phyloP scores from a whole-genome alignment of 2,329 filamentous ascomycete genomes.

The Fusarium camptoceras region DNA sequence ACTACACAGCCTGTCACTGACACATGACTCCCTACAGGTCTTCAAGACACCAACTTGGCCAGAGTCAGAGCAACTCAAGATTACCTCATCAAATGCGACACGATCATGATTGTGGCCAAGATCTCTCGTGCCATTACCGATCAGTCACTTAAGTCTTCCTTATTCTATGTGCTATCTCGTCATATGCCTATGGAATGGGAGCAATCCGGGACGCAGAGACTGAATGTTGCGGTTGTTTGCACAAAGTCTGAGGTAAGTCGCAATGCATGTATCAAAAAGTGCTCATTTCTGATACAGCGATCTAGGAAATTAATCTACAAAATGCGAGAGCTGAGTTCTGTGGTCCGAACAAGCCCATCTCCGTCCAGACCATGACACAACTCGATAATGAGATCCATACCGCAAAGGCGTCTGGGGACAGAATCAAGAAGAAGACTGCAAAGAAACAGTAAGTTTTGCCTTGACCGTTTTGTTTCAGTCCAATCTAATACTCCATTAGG shows the following conservation, averaged over 20 bases:
- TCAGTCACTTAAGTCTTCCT: slow-evolving; percentile 49
- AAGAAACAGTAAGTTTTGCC: slow-evolving; percentile 36
- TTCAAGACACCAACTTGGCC: slow-evolving; percentile 53
- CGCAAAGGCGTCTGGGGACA: slow-evolving; percentile 41
- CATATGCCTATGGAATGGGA: slow-evolving; percentile 49
- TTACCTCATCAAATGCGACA: slow-evolving; percentile 52
- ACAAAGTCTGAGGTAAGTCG: slow-evolving; percentile 48
- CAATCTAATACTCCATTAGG: slow-evolving; percentile 18
- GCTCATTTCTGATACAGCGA: neutral
- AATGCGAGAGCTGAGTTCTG: slow-evolving; percentile 46
- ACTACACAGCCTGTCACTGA: neutral
- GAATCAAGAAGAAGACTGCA: slow-evolving; percentile 38
- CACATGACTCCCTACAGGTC: slow-evolving; percentile 7
- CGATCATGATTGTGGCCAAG: slow-evolving; percentile 51
- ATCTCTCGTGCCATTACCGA: slow-evolving; percentile 51
- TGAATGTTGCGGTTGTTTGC: slow-evolving; percentile 51
- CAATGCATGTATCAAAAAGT: neutral
- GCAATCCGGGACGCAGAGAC: slow-evolving; percentile 36
- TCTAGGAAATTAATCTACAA: slow-evolving; percentile 48
- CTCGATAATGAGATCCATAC: slow-evolving; percentile 46
- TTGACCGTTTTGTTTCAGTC: neutral
- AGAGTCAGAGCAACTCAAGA: slow-evolving; percentile 51
- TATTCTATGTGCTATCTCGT: slow-evolving; percentile 46
- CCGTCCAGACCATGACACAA: slow-evolving; percentile 24
- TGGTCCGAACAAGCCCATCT: slow-evolving; percentile 42